Conservation (phyloP, 139 green algal genomes). For the Micractinium conductrix region DNA sequence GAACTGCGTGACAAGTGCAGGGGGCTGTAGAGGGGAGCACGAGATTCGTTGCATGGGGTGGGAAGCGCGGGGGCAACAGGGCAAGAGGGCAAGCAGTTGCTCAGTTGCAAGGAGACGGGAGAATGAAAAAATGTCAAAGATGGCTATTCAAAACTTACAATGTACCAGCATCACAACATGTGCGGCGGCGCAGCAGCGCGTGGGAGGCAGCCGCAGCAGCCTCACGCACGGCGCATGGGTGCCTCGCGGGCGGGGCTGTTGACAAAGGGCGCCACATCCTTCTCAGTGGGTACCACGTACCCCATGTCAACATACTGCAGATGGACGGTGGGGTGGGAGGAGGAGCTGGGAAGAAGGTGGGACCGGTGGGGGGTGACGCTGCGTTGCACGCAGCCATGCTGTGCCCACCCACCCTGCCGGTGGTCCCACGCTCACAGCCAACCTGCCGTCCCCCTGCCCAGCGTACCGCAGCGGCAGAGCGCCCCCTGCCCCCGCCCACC, state of each 20-base stretch:
- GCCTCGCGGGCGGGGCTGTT: constrained; percentile 19
- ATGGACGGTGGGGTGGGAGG: too few species aligned
- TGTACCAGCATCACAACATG: too few species aligned
- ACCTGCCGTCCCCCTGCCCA: background rate
- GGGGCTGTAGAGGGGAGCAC: too few species aligned
- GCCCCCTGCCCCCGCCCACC: background rate
- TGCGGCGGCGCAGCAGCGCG: too few species aligned
- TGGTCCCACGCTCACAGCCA: too few species aligned
- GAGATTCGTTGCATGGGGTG: too few species aligned
- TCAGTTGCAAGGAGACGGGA: background rate
- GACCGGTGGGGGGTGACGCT: background rate
- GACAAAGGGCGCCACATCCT: background rate
- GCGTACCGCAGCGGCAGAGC: background rate
- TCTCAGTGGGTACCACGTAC: constrained; percentile 22
- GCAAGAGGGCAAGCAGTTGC: background rate
- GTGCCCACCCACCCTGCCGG: background rate
- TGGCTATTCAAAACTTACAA: too few species aligned
- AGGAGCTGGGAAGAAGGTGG: background rate
- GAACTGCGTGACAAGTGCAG: too few species aligned
- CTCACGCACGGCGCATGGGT: too few species aligned
- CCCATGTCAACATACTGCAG: constrained; percentile 32
- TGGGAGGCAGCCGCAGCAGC: too few species aligned
- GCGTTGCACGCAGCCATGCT: background rate
- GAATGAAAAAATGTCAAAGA: background rate
- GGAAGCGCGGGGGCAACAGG: background rate